Base-by-base conservation (phyloP, 2,329 filamentous ascomycete genomes). In the Aspergillus sp. region DNA sequence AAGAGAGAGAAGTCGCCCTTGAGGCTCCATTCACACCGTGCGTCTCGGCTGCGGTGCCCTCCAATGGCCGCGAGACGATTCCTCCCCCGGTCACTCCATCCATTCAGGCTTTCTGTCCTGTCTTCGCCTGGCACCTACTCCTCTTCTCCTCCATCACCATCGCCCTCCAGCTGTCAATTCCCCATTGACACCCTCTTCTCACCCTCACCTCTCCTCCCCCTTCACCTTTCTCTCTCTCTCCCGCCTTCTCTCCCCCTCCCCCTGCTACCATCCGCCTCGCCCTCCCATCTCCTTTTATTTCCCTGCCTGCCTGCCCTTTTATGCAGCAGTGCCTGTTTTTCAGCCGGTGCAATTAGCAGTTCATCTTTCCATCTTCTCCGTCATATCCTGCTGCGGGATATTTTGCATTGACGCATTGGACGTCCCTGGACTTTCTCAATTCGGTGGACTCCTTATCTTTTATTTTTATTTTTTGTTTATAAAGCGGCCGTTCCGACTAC, bases 71-170 rank as follows among this genome's bases (percentile, higher is more conserved):
- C 39, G 41, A 49, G 55, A 56, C 50, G 47, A 61, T 45, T 55
- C 57, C 50, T 54, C 50, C 50, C 57, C 57, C n/a, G 33, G 50
- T 52, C 56, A 35, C 59, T 59, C 55, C 59, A 52, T 52, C 57
- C 57, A 63, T 55, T 64, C 62, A 52, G 60, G 45, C 56, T 59
- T 56, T 62, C 60, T 64, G 63, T 64, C 63, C 63, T 59, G 35
- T 37, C 35, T 12, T 31, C 27, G 27, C 27, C 27, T 31, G 35
- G 12, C 14, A n/a, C 44, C 40, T 57, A 51, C 45, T 51, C 40
- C 25, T 51, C 54, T 39, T 45, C 35, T 54, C 44, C 35, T 54
- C 44, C 55, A 56, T 56, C 53, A 54, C 48, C 56, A 50, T 56
- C 45, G 8, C 35, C 31, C 23, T 40, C 46, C 48, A 37, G 25